These are phyloP conservation scores for Arabidopsis lyrata DNA, from an alignment of 441 rosid species.

Conservation along the genomic window DNA sequence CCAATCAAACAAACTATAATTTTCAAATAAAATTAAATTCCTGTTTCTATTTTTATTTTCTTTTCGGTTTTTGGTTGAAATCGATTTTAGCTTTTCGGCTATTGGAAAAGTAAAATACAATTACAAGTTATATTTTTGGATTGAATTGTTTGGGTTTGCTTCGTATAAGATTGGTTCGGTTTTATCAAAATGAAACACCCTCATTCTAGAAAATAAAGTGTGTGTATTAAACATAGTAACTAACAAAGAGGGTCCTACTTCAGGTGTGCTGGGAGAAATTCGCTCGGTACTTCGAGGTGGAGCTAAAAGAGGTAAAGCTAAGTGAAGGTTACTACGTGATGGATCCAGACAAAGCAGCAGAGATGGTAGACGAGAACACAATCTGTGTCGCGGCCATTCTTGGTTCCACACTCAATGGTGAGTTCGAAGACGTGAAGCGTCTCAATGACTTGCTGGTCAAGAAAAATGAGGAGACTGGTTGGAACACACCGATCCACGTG, in stretches of 20 bases:
- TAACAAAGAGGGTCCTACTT: not conserved
- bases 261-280: constrained; percentile 97
- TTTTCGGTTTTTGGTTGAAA: not conserved
- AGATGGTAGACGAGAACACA: constrained; percentile 95
- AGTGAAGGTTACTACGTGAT: constrained; percentile 88
- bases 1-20: not conserved
- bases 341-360: constrained; percentile 88
- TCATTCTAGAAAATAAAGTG: not conserved
- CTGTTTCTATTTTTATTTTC: not conserved
- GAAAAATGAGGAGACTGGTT: constrained; percentile 81
- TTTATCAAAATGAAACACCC: not conserved
- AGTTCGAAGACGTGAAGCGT: constrained; percentile 83
- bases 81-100: too few relatives aligned
- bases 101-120: not conserved
- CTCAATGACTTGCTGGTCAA: constrained; percentile 69
- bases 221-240: not conserved
- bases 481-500: constrained; percentile 92
- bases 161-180: not conserved
- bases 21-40: not conserved
- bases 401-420: constrained; percentile 90
- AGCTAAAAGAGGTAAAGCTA: constrained; percentile 85
- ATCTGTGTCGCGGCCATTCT: constrained; percentile 91
- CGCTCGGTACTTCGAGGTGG: constrained; percentile 95
- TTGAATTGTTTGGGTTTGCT: not conserved
- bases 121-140: not conserved